Percentiles rank a stretch among this genome's conserved stretches.
These are phyloP conservation scores for Lactarius hatsudake DNA, from an alignment of 768 basidiomycete species.

Conservation along the genomic window DNA sequence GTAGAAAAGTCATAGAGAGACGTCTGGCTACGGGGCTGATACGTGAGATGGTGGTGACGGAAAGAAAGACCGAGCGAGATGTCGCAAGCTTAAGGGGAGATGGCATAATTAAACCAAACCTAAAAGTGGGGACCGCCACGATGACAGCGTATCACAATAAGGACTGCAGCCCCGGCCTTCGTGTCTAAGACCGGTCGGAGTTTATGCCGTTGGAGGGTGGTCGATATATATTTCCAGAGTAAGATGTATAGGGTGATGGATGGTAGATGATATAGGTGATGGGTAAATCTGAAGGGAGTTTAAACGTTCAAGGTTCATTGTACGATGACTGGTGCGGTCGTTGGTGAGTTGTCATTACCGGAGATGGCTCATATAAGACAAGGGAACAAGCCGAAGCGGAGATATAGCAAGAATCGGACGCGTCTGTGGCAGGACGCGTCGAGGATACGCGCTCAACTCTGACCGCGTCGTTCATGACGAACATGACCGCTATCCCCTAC, in stretches of 20 bases:
- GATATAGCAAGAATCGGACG: slow-evolving; percentile 2
- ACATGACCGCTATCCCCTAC: slow-evolving; percentile 21
- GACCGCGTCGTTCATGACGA: slow-evolving; percentile 8
- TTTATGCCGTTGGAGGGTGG: background rate
- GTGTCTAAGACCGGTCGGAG: background rate
- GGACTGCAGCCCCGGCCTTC: background rate
- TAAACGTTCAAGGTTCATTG: background rate
- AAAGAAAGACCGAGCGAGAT: slow-evolving; percentile 2
- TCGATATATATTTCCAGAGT: background rate
- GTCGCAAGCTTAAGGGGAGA: background rate
- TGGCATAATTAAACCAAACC: slow-evolving; percentile 8
- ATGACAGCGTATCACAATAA: slow-evolving; percentile 3
- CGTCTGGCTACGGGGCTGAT: background rate
- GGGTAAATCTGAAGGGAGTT: too few species aligned
- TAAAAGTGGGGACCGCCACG: slow-evolving; percentile 11
- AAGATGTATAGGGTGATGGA: background rate
- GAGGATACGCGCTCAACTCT: background rate
- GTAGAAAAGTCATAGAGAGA: background rate
- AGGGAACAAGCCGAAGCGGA: slow-evolving; percentile 1
- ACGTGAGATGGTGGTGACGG: background rate
- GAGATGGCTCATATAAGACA: background rate
- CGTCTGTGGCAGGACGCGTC: slow-evolving; percentile 20
- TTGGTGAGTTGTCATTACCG: background rate
- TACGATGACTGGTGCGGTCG: slow-evolving; percentile 2
- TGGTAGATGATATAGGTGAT: too few species aligned